Conservation (phyloP, 2,329 filamentous ascomycete species). For the Ophiostoma himal-ulmi region DNA sequence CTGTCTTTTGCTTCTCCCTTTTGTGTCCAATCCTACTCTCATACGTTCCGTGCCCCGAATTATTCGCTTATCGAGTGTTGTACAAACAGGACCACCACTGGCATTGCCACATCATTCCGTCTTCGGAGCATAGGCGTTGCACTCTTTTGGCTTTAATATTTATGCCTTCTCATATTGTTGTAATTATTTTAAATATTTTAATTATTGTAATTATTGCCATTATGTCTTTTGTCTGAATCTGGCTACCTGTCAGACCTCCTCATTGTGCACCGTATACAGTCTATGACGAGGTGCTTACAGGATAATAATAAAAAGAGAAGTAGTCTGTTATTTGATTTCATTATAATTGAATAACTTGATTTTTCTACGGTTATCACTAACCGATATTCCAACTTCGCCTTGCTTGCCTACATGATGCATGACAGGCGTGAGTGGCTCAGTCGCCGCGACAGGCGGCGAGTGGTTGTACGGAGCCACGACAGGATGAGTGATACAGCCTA, state of each 20-base stretch:
- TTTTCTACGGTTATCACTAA: too few species aligned
- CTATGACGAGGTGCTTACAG: neutral
- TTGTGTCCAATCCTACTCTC: too few species aligned
- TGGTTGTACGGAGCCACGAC: conserved; percentile 19
- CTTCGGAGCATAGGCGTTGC: conserved; percentile 15
- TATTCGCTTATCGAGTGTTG: conserved; percentile 24
- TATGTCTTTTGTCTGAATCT: too few species aligned
- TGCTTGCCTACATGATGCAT: neutral
- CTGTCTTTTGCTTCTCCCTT: neutral
- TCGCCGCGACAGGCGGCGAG: conserved; percentile 16
- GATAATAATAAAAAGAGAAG: neutral
- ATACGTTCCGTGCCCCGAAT: neutral
- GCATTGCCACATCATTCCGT: conserved; percentile 22
- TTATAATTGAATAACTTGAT: too few species aligned
- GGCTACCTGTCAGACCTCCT: neutral
- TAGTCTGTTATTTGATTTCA: too few species aligned
- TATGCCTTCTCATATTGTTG: neutral
- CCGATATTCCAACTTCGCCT: neutral
- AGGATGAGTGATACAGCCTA: conserved; percentile 14
- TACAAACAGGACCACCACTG: conserved; percentile 15
- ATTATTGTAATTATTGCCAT: neutral
- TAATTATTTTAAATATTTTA: too few species aligned
- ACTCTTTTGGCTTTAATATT: neutral
- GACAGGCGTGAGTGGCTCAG: neutral
- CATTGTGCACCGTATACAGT: neutral